phyloP scores from a whole-genome alignment of 2,329 filamentous ascomycete genomes.

The Penicillium rolfsii region DNA sequence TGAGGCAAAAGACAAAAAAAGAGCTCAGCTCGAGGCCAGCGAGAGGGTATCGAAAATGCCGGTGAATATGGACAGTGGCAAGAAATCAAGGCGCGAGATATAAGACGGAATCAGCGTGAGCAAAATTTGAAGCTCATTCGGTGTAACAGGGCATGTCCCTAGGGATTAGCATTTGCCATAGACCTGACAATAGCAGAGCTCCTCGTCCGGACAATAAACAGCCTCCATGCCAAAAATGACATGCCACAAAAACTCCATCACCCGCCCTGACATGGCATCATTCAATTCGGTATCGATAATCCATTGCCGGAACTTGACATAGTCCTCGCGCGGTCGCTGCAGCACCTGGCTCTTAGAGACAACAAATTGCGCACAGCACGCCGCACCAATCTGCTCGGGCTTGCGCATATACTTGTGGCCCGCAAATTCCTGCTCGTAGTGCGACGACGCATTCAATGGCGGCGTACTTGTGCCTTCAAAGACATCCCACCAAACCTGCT shows the following conservation, averaged over 20 bases:
- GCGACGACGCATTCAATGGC: conserved; percentile 33
- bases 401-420: conserved; percentile 42
- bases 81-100: background rate
- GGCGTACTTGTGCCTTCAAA: conserved; percentile 46
- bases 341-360: conserved; percentile 59
- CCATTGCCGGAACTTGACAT: conserved; percentile 63
- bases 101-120: background rate
- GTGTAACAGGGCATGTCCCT: background rate
- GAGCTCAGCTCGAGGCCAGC: background rate
- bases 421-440: conserved; percentile 6
- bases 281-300: conserved; percentile 58
- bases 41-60: conserved; percentile 12
- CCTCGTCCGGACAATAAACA: conserved; percentile 43
- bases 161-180: conserved; percentile 38
- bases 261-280: conserved; percentile 60
- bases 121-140: background rate
- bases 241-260: conserved; percentile 70
- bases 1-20: background rate
- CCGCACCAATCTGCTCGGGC: conserved; percentile 56
- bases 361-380: conserved; percentile 70
- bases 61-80: conserved; percentile 7
- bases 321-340: conserved; percentile 55
- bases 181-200: conserved; percentile 43
- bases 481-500: conserved; percentile 43
- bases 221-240: conserved; percentile 53